A percentile compares a stretch with the other conserved stretches of the same genome.
Evolutionary conservation across 306 rosid genomes (phyloP).

Genomic region (Rosa persica): DNA sequence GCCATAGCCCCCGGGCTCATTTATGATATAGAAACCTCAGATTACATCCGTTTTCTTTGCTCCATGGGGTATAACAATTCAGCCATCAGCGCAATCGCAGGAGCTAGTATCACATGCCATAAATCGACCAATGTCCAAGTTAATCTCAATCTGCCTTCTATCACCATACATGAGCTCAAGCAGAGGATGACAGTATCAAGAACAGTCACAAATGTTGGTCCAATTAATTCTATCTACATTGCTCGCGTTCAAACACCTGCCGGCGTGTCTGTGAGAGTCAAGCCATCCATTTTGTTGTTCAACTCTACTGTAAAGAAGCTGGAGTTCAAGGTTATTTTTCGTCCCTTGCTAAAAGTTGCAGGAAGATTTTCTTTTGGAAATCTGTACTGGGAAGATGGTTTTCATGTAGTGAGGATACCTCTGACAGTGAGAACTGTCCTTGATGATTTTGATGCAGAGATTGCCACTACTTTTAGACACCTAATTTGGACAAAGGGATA

Average conservation of each 20-base stretch:
- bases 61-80: conserved; percentile 63
- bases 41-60: conserved; percentile 51
- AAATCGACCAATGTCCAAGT: conserved; percentile 32
- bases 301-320: conserved; percentile 36
- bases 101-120: conserved; percentile 29
- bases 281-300: conserved; percentile 39
- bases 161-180: conserved; percentile 52
- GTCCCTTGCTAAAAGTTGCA: conserved; percentile 36
- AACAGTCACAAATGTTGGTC: conserved; percentile 63
- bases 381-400: conserved; percentile 58
- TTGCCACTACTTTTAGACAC: neutral
- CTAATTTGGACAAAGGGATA: neutral
- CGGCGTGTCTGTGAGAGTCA: conserved; percentile 38
- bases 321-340: conserved; percentile 43
- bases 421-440: conserved; percentile 43
- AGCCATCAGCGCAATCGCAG: conserved; percentile 39
- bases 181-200: conserved; percentile 37
- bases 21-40: conserved; percentile 45
- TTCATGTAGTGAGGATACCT: conserved; percentile 47
- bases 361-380: conserved; percentile 60
- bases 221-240: conserved; percentile 37
- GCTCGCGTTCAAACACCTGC: conserved; percentile 45
- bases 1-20: conserved; percentile 54
- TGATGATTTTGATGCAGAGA: conserved; percentile 33
- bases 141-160: conserved; percentile 58